Evolutionary conservation across 345 rosid species (phyloP), one percentile per base, ranked within the genome.

Genomic region (Gossypium mustelinum): DNA sequence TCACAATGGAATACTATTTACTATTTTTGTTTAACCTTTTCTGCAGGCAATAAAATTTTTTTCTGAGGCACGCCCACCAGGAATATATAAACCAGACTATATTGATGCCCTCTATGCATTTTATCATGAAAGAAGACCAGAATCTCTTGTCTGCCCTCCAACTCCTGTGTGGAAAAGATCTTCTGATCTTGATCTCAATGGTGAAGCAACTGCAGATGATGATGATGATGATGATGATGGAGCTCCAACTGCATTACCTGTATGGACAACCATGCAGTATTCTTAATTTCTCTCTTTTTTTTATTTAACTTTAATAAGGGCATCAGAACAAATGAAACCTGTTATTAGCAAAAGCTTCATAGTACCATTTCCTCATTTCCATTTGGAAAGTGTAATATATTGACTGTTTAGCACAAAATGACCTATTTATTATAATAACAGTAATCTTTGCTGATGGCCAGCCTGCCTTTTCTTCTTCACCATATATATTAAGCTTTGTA

Each of bases 91-190:
- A 82, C 86, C 92, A 2, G 98, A 96, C 48, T 96, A 96, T 73
- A 89, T 96, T 66, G 92, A 92, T 76, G 90, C 92, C 52, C 76
- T 96, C 48, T 93, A 91, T 66, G 68, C 85, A 18, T 93, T 87
- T 82, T 96, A 96, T 87, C 99, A 96, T 55, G 99, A 96, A 79
- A 90, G 82, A 78, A 96, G 82, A 85, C 98, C 97, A 60, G 94
- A 88, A 20, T 82, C 69, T 79, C 78, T 89, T 62, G 73, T 75
- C 67, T 93, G 92, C 78, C 99, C 99, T 12, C 59, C 86, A 77
- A 92, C 93, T 79, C 99, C 97, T 22, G 99, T 93, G 77, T 96
- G 99, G 99, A 96, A 96, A 81, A 85, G 94, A 73, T 86, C 97
- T 80, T 86, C 92, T 20, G 99, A 88, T 58, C 87, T 96, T 68